Conservation (phyloP, 148 eudicot species). For the Rhododendron vialii region DNA sequence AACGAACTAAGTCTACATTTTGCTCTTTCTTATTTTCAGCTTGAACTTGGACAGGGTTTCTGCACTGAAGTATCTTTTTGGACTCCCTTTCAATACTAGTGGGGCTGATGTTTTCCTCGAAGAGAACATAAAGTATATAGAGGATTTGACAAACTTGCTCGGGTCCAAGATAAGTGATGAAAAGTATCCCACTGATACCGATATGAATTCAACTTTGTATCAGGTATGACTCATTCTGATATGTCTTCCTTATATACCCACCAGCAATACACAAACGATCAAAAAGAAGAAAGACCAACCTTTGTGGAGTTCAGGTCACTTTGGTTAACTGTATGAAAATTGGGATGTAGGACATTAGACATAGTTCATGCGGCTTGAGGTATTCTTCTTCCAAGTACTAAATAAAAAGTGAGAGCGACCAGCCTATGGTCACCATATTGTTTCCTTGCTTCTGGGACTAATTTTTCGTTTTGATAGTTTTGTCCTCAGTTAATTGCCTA, state of each 20-base stretch:
- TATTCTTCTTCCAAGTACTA: neutral
- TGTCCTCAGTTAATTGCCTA: neutral
- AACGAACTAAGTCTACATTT: constrained; percentile 7
- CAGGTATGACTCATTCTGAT: constrained; percentile 27
- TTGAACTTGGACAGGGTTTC: constrained; percentile 51
- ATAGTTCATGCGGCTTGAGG: neutral
- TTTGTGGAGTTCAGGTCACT: neutral
- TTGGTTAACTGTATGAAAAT: neutral
- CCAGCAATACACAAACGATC: neutral
- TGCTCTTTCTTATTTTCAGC: constrained; percentile 28
- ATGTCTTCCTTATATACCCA: neutral
- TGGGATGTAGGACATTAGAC: neutral
- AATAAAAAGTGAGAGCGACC: neutral
- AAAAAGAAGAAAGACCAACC: neutral
- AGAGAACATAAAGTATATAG: constrained; percentile 55
- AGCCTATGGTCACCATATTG: neutral
- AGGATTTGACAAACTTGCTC: constrained; percentile 48
- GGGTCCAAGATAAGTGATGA: constrained; percentile 41
- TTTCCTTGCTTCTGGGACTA: neutral
- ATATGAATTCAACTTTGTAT: constrained; percentile 28
- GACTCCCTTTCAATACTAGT: constrained; percentile 39
- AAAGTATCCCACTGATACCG: constrained; percentile 26
- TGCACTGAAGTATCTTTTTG: constrained; percentile 67
- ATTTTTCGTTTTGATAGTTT: neutral
- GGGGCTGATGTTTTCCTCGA: constrained; percentile 33